A percentile compares a stretch with the other conserved stretches of the same genome.
phyloP scores from a whole-genome alignment of 2,329 filamentous ascomycete species.

The Colletotrichum magnum region DNA sequence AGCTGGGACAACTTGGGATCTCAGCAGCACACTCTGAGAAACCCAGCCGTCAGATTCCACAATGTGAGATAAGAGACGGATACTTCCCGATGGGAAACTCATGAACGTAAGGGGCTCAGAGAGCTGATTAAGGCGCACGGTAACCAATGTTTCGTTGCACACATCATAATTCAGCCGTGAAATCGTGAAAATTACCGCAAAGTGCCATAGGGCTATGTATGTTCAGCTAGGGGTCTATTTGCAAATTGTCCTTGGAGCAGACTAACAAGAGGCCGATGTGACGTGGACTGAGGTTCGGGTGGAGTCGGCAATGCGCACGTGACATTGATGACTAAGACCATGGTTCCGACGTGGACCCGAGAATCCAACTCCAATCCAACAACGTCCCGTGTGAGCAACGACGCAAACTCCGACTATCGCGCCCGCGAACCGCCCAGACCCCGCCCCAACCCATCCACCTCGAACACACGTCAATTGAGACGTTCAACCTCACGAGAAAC shows the following conservation, averaged over 20 bases:
- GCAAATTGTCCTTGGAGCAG: no score
- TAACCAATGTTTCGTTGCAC: no score
- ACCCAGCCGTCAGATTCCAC: background rate
- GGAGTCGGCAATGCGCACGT: constrained; percentile 21
- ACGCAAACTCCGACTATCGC: constrained; percentile 35
- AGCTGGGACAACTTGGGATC: background rate
- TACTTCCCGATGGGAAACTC: no score
- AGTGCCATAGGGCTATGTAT: no score
- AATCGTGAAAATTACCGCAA: no score
- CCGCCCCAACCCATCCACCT: constrained; percentile 9
- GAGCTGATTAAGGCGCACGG: background rate
- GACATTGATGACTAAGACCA: constrained; percentile 24
- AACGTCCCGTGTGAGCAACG: constrained; percentile 35
- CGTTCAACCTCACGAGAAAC: background rate
- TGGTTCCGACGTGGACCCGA: constrained; percentile 31
- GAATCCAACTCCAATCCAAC: constrained; percentile 41
- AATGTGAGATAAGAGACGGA: background rate
- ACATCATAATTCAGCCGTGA: no score
- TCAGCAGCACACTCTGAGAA: background rate
- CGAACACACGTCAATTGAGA: constrained; percentile 30
- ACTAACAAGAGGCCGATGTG: no score
- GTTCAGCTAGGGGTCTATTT: no score
- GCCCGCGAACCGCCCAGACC: constrained; percentile 18
- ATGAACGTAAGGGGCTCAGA: background rate
- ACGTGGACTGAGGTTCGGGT: constrained; percentile 7